Evolutionary conservation across 257 asterid genomes (phyloP), one percentile per base, ranked within the genome.

Genomic region (Gentiana dahurica): DNA sequence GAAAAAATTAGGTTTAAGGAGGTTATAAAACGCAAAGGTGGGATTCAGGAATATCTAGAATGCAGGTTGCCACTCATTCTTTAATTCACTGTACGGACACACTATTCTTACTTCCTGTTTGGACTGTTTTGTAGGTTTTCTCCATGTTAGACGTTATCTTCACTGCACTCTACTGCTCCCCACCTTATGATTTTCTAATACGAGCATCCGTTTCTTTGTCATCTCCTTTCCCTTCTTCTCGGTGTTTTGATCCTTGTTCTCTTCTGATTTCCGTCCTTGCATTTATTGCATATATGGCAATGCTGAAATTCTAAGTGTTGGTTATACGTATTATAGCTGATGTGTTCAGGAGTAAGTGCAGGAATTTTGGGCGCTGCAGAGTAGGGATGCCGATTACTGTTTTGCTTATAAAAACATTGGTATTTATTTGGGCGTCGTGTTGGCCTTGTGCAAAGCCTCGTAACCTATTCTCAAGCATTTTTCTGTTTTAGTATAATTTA

Each of bases 1-100:
- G 99, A 92, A 77, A 85, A 83, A 77, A 77, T 92, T 34, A 88
- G 79, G 74, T 92, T 92, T 64, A 92, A 79, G 79, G 99, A 92
- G 67, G 79, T 84, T 49, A 62, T 92, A 73, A 88, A 84, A 79
- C 95, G 87, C 76, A 92, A 82, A 86, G 95, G 94, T 57, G 99
- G 99, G 53, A 81, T 83, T 63, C 95, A 83, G 72, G 97, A 88
- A 70, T 92, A 86, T 76, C 75, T 92, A 72, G 81, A 89, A 70
- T 82, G 94, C 97, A 84, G 99, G 99, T 92, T 60, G 67, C 82
- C 74, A 45, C 48, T 60, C 48, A 59, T 54, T 56, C 58, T 38
- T 65, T 57, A 11, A 55, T 62, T 48, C n/a, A 35, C 43, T 39
- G 45, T 51, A 67, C 57, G 54, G 68, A 12, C 12, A 34, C n/a